These are phyloP conservation scores for Verticillium alfalfae DNA, from an alignment of 2,329 filamentous ascomycete species.

Conservation along the genomic window DNA sequence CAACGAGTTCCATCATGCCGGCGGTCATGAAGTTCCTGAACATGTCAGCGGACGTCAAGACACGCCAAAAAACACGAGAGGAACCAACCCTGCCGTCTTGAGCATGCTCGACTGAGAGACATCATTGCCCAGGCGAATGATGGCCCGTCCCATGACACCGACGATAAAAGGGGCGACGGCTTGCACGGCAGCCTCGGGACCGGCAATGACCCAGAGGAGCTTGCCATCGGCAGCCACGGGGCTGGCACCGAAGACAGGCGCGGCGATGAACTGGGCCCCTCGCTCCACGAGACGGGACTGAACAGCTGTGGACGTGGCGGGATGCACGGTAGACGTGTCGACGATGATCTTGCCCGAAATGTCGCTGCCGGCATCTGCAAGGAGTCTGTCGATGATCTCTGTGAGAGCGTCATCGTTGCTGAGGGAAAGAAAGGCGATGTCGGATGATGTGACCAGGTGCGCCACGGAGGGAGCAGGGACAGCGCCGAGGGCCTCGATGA, in stretches of 20 bases:
- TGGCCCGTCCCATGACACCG: constrained; percentile 32
- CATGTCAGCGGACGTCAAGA: not conserved
- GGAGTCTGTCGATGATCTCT: constrained; percentile 22
- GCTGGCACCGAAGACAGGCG: constrained; percentile 46
- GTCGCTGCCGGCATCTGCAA: constrained; percentile 13
- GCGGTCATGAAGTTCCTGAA: constrained; percentile 42
- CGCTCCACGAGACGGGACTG: constrained; percentile 18
- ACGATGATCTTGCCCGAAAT: constrained; percentile 34
- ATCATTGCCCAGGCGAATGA: constrained; percentile 36
- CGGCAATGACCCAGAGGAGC: constrained; percentile 40
- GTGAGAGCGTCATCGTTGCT: constrained; percentile 35
- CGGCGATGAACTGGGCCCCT: constrained; percentile 32
- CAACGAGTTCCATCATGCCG: constrained; percentile 41
- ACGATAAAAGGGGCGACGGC: constrained; percentile 30
- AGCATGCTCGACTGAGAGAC: constrained; percentile 37
- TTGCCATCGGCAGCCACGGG: constrained; percentile 38
- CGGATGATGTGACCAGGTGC: constrained; percentile 20
- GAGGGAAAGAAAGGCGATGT: constrained; percentile 33
- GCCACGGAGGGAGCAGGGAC: constrained; percentile 8
- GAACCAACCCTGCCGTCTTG: constrained; percentile 37
- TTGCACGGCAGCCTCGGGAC: constrained; percentile 26
- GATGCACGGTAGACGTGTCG: constrained; percentile 46
- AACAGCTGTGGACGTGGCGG: constrained; percentile 28
- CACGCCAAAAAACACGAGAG: too few relatives aligned
- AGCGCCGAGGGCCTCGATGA: constrained; percentile 20